Evolutionary conservation across 805 yeast species (phyloP).

Genomic region (Kodamaea nitidulidarum): DNA sequence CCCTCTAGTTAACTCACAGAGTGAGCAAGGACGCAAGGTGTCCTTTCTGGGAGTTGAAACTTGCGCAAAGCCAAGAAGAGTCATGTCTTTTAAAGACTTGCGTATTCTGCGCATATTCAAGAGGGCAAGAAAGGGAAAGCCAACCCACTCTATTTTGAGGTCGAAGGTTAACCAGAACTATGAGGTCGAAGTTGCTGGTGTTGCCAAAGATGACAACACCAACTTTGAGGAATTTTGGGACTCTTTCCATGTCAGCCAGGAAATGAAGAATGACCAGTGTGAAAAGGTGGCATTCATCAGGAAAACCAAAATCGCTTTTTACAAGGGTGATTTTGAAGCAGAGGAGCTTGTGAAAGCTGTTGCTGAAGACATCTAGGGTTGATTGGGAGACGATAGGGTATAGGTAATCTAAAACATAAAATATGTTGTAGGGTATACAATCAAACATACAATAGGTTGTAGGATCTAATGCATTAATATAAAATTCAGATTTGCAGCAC

Average conservation of each 20-base stretch:
- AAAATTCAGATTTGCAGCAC: too few species aligned
- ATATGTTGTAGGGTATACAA: too few species aligned
- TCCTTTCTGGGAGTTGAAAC: background rate
- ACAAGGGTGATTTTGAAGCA: too few species aligned
- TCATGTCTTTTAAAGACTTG: background rate
- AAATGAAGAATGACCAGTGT: conserved; percentile 1
- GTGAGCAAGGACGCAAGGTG: background rate
- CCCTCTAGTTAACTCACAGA: too few species aligned
- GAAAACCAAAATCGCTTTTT: background rate
- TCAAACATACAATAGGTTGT: too few species aligned
- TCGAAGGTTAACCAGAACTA: conserved; percentile 22
- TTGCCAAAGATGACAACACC: conserved; percentile 7
- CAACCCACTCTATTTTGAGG: conserved; percentile 22
- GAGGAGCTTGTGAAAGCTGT: too few species aligned
- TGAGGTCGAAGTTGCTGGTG: conserved; percentile 15
- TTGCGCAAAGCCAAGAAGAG: background rate
- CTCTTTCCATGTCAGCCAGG: conserved; percentile 9
- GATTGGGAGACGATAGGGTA: too few species aligned
- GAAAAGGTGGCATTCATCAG: background rate
- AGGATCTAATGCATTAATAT: too few species aligned
- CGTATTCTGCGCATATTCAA: background rate
- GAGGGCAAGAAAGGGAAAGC: background rate
- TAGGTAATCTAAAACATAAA: too few species aligned
- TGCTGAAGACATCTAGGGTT: too few species aligned
- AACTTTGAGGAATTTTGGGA: conserved; percentile 8